Evolutionary conservation across 108 stramenopile species (phyloP).

Genomic region (Tribonema minus): DNA sequence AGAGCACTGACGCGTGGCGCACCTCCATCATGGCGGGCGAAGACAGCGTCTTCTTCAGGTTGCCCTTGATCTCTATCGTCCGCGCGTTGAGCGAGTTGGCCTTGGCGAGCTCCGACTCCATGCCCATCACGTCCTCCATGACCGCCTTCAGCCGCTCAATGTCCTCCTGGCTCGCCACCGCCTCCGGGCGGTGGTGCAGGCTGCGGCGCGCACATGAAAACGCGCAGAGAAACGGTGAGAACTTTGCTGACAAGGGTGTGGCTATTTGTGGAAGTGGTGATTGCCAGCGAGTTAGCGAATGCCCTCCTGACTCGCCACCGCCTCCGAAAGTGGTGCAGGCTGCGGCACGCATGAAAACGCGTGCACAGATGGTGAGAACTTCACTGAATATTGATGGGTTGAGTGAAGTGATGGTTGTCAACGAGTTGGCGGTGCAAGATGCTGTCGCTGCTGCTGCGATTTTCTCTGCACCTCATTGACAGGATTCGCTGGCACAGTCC

Average conservation of each 20-base stretch:
- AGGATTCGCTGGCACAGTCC: too few relatives aligned
- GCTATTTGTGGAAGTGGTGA: not conserved
- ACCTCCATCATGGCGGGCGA: conserved; percentile 28
- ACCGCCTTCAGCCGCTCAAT: conserved; percentile 20
- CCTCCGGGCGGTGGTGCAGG: conserved; percentile 35
- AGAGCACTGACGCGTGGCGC: too few relatives aligned
- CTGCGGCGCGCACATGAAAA: too few relatives aligned
- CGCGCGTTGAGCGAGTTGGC: conserved; percentile 5
- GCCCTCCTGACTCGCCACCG: not conserved
- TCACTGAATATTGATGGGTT: too few relatives aligned
- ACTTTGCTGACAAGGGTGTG: not conserved
- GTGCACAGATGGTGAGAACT: too few relatives aligned
- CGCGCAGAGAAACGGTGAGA: not conserved
- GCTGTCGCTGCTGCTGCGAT: too few relatives aligned
- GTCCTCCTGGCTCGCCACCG: conserved; percentile 29
- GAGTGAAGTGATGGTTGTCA: too few relatives aligned
- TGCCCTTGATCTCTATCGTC: conserved; percentile 36
- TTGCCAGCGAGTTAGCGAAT: not conserved
- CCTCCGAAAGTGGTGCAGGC: not conserved
- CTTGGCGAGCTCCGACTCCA: conserved; percentile 33
- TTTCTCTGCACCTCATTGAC: too few relatives aligned
- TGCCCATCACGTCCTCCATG: conserved; percentile 30
- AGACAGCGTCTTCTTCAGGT: conserved; percentile 34
- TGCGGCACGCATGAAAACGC: not conserved
- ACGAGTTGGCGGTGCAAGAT: too few relatives aligned